A percentile compares a stretch with the other conserved stretches of the same genome.
phyloP scores from a whole-genome alignment of 1,284 basidiomycete genomes.

The Afroboletus lepidellus region DNA sequence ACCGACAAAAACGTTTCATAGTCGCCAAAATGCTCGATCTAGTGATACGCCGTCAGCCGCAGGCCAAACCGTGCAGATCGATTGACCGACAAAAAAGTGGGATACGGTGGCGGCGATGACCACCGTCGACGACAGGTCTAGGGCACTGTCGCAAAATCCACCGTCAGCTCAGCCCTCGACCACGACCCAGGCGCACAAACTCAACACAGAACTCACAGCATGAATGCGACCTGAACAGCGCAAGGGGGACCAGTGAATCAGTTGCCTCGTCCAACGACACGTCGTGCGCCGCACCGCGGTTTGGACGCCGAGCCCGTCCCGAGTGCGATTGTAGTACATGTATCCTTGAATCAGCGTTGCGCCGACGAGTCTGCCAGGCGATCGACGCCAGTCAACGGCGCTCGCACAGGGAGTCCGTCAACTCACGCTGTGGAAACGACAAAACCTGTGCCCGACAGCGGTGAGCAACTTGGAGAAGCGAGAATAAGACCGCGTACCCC shows the following conservation, averaged over 20 bases:
- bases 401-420: background rate
- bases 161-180: no score
- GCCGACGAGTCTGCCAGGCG: conserved; percentile 1
- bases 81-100: conserved; percentile 4
- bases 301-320: background rate
- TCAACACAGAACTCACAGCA: conserved; percentile 8
- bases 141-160: background rate
- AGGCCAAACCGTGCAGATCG: background rate
- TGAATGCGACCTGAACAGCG: background rate
- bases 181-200: no score
- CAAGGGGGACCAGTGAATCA: no score
- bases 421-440: conserved; percentile 7
- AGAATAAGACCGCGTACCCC: background rate
- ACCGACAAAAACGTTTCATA: background rate
- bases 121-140: conserved; percentile 7
- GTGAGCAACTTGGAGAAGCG: background rate
- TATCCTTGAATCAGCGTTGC: conserved; percentile 9
- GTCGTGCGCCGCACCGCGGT: background rate
- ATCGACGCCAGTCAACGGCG: background rate
- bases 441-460: background rate
- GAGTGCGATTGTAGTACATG: conserved; percentile 1
- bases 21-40: conserved; percentile 7
- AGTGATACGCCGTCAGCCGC: background rate
- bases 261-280: no score
- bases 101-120: conserved; percentile 1